Conservation (phyloP, 345 rosid genomes). For the Eucalyptus dawsonii region DNA sequence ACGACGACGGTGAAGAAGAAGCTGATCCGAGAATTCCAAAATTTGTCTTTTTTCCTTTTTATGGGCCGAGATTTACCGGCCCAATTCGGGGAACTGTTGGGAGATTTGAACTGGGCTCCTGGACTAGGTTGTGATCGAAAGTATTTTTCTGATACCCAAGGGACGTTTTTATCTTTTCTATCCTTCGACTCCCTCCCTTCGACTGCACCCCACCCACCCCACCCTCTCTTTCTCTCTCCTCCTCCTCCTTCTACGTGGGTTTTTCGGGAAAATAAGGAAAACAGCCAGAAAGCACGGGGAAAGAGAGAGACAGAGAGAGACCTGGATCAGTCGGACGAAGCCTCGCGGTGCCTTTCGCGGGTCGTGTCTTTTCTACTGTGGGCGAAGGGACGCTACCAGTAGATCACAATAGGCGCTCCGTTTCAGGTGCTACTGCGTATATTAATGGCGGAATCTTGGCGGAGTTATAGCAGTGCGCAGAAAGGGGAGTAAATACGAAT, state of each 20-base stretch:
- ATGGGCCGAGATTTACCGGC: no score
- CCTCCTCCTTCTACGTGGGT: no score
- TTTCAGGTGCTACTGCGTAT: not conserved
- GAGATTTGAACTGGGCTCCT: no score
- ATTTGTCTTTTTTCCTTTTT: no score
- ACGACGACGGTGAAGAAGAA: no score
- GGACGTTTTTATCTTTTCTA: no score
- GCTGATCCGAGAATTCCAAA: no score
- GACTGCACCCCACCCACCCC: no score
- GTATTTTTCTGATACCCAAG: no score
- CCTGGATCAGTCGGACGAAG: not conserved
- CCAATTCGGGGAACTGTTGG: no score
- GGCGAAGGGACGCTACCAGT: not conserved
- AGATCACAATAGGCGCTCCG: not conserved
- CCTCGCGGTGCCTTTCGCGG: not conserved
- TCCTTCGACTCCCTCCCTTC: no score
- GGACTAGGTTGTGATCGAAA: no score
- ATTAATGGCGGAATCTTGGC: not conserved
- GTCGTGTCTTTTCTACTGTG: not conserved
- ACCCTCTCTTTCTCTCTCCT: rapidly evolving
- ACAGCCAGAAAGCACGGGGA: not conserved
- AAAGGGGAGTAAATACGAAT: not conserved
- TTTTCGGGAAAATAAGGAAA: not conserved
- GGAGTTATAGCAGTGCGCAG: not conserved
- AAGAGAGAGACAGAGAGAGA: not conserved